Conservation (phyloP, 75 land plant species). For the Picea sitchensis region DNA sequence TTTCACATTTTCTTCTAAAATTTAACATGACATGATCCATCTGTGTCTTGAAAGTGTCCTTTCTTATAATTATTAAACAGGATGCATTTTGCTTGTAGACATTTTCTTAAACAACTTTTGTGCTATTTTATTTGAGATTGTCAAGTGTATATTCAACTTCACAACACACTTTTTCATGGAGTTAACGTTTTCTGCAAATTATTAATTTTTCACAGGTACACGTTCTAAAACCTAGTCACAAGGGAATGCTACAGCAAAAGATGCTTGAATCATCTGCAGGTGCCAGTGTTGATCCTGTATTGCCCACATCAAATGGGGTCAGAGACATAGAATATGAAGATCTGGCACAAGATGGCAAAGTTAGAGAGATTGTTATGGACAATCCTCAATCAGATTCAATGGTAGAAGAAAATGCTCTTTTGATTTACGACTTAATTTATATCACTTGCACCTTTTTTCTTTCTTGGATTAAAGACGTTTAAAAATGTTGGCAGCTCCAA, state of each 20-base stretch:
- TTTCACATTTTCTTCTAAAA: no score
- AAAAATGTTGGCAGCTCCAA: slow-evolving; percentile 21
- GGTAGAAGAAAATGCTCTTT: slow-evolving; percentile 25
- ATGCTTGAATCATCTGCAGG: slow-evolving; percentile 46
- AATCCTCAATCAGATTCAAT: slow-evolving; percentile 38
- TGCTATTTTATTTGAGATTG: no score
- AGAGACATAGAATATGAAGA: slow-evolving; percentile 58
- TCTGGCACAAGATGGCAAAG: slow-evolving; percentile 50
- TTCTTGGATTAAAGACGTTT: neutral
- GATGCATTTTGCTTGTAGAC: no score
- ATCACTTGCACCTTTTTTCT: neutral
- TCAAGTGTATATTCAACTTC: neutral
- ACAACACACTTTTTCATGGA: neutral
- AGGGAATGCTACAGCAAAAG: slow-evolving; percentile 45
- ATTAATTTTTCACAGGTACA: slow-evolving; percentile 37
- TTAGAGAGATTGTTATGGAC: slow-evolving; percentile 67
- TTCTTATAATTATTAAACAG: no score
- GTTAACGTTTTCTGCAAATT: neutral
- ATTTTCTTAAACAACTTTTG: no score
- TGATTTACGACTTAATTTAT: neutral
- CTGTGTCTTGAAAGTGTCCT: no score
- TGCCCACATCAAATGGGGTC: slow-evolving; percentile 41
- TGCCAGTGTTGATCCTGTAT: slow-evolving; percentile 52
- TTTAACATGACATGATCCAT: no score
- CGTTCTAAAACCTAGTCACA: slow-evolving; percentile 71